Conservation (phyloP, 2,329 filamentous ascomycete species). For the Fusarium sulawesiense region DNA sequence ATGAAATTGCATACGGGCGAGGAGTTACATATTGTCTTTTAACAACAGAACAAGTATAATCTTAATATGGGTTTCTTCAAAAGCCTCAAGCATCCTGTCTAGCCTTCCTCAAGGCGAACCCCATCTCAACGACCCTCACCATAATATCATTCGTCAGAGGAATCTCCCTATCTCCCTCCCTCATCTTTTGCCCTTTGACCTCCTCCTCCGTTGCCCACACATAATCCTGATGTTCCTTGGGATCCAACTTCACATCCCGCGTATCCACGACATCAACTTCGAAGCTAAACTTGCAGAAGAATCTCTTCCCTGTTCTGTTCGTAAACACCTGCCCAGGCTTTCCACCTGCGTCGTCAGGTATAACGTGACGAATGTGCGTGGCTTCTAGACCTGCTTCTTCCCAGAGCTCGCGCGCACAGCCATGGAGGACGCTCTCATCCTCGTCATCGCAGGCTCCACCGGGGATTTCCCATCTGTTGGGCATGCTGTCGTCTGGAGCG, state of each 20-base stretch:
- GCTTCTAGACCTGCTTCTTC: slow-evolving; percentile 59
- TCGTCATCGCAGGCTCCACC: slow-evolving; percentile 60
- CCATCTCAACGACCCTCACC: slow-evolving; percentile 47
- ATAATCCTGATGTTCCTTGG: slow-evolving; percentile 56
- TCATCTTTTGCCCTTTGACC: slow-evolving; percentile 44
- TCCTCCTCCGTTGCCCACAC: slow-evolving; percentile 56
- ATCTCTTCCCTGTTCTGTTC: slow-evolving; percentile 48
- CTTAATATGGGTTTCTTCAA: not conserved
- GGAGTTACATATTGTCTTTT: not conserved
- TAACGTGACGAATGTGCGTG: slow-evolving; percentile 43
- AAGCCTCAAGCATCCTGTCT: not conserved
- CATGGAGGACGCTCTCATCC: slow-evolving; percentile 56
- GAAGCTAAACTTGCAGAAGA: slow-evolving; percentile 52
- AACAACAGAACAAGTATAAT: not conserved
- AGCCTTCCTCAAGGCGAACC: slow-evolving; percentile 45
- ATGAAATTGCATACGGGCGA: not conserved
- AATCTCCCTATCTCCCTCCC: slow-evolving; percentile 46
- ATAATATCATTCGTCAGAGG: slow-evolving; percentile 48
- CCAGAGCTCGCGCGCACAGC: slow-evolving; percentile 59
- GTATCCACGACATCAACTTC: slow-evolving; percentile 50
- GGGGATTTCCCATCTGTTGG: slow-evolving; percentile 61
- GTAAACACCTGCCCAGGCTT: slow-evolving; percentile 48
- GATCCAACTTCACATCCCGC: slow-evolving; percentile 51
- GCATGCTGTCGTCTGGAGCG: slow-evolving; percentile 57
- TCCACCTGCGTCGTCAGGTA: slow-evolving; percentile 44